Evolutionary conservation across 2,329 filamentous ascomycete species (phyloP).

Genomic region (Botrytis fragariae): DNA sequence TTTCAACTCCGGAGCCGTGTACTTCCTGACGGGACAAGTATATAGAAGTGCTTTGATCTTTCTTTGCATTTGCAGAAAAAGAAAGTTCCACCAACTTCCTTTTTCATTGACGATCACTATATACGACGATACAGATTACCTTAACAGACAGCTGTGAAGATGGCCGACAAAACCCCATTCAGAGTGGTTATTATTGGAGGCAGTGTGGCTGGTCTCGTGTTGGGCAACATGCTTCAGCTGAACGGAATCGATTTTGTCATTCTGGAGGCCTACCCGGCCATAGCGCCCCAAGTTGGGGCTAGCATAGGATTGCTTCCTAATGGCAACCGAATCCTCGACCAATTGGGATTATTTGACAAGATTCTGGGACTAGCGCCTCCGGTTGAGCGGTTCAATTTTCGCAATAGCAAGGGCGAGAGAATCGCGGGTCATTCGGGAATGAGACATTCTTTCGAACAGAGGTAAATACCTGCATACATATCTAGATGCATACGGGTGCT

Average conservation of each 20-base stretch:
- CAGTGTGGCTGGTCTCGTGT: slow-evolving; percentile 47
- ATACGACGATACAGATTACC: neutral
- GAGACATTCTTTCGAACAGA: slow-evolving; percentile 1
- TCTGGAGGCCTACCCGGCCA: slow-evolving; percentile 44
- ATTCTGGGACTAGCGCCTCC: slow-evolving; percentile 11
- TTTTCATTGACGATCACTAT: neutral
- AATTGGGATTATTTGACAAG: slow-evolving; percentile 43
- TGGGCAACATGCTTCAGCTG: slow-evolving; percentile 47
- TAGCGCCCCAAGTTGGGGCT: slow-evolving; percentile 48
- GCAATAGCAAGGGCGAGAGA: neutral
- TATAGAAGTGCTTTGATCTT: neutral
- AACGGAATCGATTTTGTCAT: slow-evolving; percentile 49
- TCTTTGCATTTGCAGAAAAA: neutral
- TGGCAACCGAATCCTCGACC: slow-evolving; percentile 48
- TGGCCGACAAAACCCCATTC: slow-evolving; percentile 17
- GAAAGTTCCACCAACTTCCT: neutral
- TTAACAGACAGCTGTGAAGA: neutral
- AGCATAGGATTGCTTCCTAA: slow-evolving; percentile 47
- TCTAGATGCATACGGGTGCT: no score
- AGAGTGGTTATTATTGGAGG: slow-evolving; percentile 49
- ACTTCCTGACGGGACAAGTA: neutral
- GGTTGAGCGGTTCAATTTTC: slow-evolving; percentile 10
- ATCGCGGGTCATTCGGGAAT: slow-evolving; percentile 8
- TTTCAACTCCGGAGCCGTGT: neutral
- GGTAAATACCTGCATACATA: neutral